Base-by-base conservation (phyloP, 2,329 filamentous ascomycete genomes). In the Myriosclerotinia scirpicola region DNA sequence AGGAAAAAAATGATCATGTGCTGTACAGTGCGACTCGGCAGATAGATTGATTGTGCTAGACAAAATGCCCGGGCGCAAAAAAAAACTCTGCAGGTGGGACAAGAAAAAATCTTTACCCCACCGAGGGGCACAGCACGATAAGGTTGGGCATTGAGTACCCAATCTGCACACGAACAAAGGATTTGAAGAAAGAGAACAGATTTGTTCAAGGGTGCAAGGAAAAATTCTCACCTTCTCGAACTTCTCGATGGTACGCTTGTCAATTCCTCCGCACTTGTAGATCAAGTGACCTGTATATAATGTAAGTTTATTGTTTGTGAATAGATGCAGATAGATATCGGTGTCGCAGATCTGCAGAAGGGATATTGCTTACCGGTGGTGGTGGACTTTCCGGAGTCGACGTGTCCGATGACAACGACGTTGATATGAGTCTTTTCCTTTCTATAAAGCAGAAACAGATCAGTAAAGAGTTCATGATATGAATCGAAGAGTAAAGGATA, bases 201-300 rank as follows among this genome's bases (percentile, higher is more conserved):
- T 44, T 26, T 26, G 26, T 53, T 36, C 63, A 69, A 67, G 60
- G 30, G 54, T 55, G 63, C 65, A 67, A 70, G 68, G 48, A 61
- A 22, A 44, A 34, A 38, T 58, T 64, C 88, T 81, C 84, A 96
- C 93, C 92, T 99, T 99, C 93, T 99, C 95, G 90, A 99, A 99
- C 91, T 99, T 99, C 91, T 99, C 95, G 82, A 99, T 99, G 84
- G 94, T 98, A 93, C 95, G 94, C 89, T 94, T 93, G 92, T 99
- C 95, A 81, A 98, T 99, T 92, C 95, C 95, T 90, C 95, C 95
- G 88, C 95, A 98, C 91, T 99, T 94, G 93, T 98, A 98, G 91
- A 99, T 98, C 89, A 99, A 90, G 87, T 94, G 89, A 83, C 89
- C 88, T 78, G 83, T 90, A 81, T 69, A 52, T 64, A 65, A 54